phyloP scores from a whole-genome alignment of 2,329 filamentous ascomycete genomes.

The Pochonia chlamydosporia region DNA sequence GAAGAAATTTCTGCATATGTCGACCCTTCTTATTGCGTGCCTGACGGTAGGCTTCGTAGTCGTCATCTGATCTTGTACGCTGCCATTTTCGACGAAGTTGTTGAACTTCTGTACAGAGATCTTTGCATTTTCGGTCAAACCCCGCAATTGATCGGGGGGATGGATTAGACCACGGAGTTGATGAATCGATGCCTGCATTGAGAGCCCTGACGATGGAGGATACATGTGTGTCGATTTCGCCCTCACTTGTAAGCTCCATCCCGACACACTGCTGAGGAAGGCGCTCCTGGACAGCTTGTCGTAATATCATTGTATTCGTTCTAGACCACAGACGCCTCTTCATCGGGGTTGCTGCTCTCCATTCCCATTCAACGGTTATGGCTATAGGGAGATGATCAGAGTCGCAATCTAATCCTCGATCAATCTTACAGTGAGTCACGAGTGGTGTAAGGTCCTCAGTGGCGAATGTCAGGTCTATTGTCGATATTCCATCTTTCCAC shows the following conservation, averaged over 20 bases:
- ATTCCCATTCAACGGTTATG: constrained; percentile 14
- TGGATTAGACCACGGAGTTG: constrained; percentile 18
- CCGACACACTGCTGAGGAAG: not conserved
- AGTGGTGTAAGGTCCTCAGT: no score
- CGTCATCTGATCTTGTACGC: constrained; percentile 9
- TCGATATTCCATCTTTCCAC: no score
- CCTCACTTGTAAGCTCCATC: constrained; percentile 9
- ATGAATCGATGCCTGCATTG: constrained; percentile 14
- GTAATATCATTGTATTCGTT: not conserved
- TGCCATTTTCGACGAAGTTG: constrained; percentile 3
- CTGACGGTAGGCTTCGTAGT: constrained; percentile 11
- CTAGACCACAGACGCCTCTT: not conserved
- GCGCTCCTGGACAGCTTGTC: not conserved
- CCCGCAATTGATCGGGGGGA: constrained; percentile 15
- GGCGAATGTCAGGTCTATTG: no score
- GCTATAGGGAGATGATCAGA: no score
- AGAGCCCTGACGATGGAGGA: constrained; percentile 15
- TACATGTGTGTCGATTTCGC: constrained; percentile 13
- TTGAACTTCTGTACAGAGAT: constrained; percentile 6
- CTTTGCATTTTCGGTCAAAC: constrained; percentile 17
- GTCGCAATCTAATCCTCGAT: no score
- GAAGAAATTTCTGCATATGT: constrained; percentile 14
- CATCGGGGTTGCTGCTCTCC: constrained; percentile 5
- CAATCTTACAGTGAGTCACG: no score
- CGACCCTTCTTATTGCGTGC: constrained; percentile 16